A percentile compares a stretch with the other conserved stretches of the same genome.
These are phyloP conservation scores for Halenospora varia DNA, from an alignment of 495 filamentous ascomycete species.

Conservation along the genomic window DNA sequence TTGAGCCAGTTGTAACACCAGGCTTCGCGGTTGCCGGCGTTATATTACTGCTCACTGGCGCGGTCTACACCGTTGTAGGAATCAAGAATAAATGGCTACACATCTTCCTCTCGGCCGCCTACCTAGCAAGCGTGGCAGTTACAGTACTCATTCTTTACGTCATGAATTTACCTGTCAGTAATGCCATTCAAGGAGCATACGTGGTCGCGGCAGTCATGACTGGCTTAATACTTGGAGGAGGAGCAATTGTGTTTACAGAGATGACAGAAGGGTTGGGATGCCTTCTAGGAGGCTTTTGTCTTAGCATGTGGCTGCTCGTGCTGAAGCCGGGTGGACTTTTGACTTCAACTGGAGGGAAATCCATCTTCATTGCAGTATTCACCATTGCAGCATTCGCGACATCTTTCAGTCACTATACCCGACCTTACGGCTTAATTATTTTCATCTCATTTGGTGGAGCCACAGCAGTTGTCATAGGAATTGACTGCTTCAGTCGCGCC, in stretches of 20 bases:
- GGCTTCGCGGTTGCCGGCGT: slow-evolving; percentile 75
- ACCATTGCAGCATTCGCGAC: slow-evolving; percentile 61
- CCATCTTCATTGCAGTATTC: slow-evolving; percentile 72
- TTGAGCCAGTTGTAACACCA: slow-evolving; percentile 72
- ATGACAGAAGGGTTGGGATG: slow-evolving; percentile 85
- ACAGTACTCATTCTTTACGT: slow-evolving; percentile 87
- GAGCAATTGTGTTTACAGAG: slow-evolving; percentile 77
- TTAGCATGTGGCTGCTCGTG: slow-evolving; percentile 88
- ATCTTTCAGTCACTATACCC: slow-evolving; percentile 76
- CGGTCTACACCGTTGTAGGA: slow-evolving; percentile 68
- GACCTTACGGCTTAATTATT: slow-evolving; percentile 70
- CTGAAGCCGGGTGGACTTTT: slow-evolving; percentile 75
- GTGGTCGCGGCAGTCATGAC: slow-evolving; percentile 76
- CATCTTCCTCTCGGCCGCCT: slow-evolving; percentile 76
- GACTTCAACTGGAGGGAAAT: slow-evolving; percentile 52
- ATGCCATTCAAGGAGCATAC: slow-evolving; percentile 83
- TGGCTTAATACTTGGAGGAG: slow-evolving; percentile 70
- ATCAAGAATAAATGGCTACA: slow-evolving; percentile 83
- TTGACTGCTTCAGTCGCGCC: slow-evolving; percentile 87
- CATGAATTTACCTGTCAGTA: slow-evolving; percentile 72
- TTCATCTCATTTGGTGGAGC: slow-evolving; percentile 78
- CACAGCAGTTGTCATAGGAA: slow-evolving; percentile 72
- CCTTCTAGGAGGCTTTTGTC: slow-evolving; percentile 79
- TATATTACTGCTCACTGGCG: slow-evolving; percentile 66
- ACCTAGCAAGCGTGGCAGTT: slow-evolving; percentile 67